Conservation (phyloP, 306 rosid genomes). For the Vigna angularis region DNA sequence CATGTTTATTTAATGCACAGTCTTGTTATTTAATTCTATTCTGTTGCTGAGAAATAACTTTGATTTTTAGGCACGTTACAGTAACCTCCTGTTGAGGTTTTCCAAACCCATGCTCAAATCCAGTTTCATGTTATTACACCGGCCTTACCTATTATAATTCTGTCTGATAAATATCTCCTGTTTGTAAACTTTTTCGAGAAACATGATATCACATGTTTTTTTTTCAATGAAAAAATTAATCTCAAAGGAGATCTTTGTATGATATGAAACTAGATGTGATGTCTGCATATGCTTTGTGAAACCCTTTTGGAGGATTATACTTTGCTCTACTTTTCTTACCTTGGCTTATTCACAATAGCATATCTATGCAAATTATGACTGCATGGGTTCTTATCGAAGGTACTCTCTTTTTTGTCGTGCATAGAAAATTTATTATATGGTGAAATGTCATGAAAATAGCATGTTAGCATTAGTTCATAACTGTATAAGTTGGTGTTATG, state of each 20-base stretch:
- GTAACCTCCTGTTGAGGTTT: not conserved
- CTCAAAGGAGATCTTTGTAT: conserved; percentile 14
- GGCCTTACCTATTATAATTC: not conserved
- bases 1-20: not conserved
- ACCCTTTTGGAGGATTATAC: not conserved
- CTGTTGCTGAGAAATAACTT: not conserved
- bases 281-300: not conserved
- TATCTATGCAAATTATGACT: conserved; percentile 6
- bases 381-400: not conserved
- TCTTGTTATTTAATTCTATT: not conserved
- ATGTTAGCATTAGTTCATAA: not conserved
- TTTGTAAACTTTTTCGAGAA: not conserved
- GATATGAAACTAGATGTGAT: not conserved
- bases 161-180: not conserved
- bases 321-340: not conserved
- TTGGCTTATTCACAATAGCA: conserved; percentile 5
- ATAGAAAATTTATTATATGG: not conserved
- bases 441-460: not conserved
- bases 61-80: not conserved
- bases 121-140: not conserved
- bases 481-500: not conserved
- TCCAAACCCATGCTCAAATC: not conserved
- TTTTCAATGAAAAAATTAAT: not conserved
- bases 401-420: not conserved
- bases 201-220: not conserved